phyloP scores from a whole-genome alignment of 2,329 filamentous ascomycete genomes.

The Hypoxylon sp. region DNA sequence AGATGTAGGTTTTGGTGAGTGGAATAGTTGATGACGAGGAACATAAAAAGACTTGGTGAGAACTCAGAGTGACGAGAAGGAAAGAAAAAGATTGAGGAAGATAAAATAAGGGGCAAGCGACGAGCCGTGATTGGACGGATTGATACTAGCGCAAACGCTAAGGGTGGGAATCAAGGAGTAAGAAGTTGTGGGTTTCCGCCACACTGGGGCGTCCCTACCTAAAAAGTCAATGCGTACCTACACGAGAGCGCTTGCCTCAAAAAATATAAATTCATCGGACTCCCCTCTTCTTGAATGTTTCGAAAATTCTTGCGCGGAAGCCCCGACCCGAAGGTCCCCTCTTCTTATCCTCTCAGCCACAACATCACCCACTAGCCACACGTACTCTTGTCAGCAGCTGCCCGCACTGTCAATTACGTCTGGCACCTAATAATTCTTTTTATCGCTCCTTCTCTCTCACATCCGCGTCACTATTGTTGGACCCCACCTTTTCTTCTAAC shows the following conservation, averaged over 20 bases:
- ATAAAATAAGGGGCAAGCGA: constrained; percentile 51
- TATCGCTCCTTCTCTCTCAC: constrained; percentile 29
- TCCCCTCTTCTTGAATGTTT: constrained; percentile 68
- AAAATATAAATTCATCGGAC: constrained; percentile 71
- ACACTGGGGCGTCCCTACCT: constrained; percentile 54
- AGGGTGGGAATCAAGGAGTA: constrained; percentile 51
- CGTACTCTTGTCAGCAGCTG: constrained; percentile 47
- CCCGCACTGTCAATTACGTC: constrained; percentile 49
- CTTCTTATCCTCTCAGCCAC: constrained; percentile 52
- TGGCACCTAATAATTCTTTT: constrained; percentile 44
- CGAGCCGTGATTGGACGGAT: constrained; percentile 48
- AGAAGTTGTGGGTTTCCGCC: constrained; percentile 53
- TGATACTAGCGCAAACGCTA: constrained; percentile 47
- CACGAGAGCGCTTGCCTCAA: constrained; percentile 53
- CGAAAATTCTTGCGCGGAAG: constrained; percentile 68
- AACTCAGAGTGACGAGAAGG: constrained; percentile 50
- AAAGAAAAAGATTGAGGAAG: constrained; percentile 48
- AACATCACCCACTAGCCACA: constrained; percentile 50
- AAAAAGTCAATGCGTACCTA: constrained; percentile 50
- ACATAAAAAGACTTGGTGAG: constrained; percentile 51
- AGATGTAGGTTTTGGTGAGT: constrained; percentile 19
- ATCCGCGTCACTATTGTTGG: constrained; percentile 34
- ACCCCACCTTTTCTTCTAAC: constrained; percentile 33
- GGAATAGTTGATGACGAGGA: constrained; percentile 41
- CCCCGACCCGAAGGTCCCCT: constrained; percentile 67